phyloP scores from a whole-genome alignment of 78 protist species.

The Dictyostelium intermedium region DNA sequence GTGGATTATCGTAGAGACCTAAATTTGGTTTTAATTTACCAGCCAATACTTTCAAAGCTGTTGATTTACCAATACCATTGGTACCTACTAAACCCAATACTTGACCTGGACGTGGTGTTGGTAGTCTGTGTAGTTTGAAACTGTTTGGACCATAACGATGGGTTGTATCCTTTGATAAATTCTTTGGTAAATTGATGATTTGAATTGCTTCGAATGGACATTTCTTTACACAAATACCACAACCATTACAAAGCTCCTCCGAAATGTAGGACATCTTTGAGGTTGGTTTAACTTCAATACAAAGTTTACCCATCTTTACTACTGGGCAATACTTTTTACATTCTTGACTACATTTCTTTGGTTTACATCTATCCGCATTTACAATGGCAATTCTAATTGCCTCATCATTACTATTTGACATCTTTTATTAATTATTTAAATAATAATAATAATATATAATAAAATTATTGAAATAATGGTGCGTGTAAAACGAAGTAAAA shows the following conservation, averaged over 20 bases:
- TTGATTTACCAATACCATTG: constrained; percentile 99
- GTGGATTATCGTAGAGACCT: constrained; percentile 92
- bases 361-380: constrained; percentile 97
- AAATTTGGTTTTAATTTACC: constrained; percentile 99
- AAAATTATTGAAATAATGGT: not conserved
- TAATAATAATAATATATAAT: not conserved
- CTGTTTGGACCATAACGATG: constrained; percentile 99
- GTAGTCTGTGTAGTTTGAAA: constrained; percentile 99
- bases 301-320: constrained; percentile 95
- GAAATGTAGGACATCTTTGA: constrained; percentile 94
- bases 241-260: constrained; percentile 99
- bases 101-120: constrained; percentile 99
- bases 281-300: constrained; percentile 96
- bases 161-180: constrained; percentile 92
- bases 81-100: constrained; percentile 99
- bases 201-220: constrained; percentile 99
- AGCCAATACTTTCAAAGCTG: constrained; percentile 98
- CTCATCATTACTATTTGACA: constrained; percentile 36
- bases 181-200: constrained; percentile 98
- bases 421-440: not conserved
- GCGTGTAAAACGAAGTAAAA: not conserved
- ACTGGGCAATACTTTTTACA: constrained; percentile 99
- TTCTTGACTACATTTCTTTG: constrained; percentile 97
- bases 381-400: constrained; percentile 99
- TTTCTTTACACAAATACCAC: constrained; percentile 99